Conservation (phyloP, 2,329 filamentous ascomycete genomes). For the Podosphaera fusca region DNA sequence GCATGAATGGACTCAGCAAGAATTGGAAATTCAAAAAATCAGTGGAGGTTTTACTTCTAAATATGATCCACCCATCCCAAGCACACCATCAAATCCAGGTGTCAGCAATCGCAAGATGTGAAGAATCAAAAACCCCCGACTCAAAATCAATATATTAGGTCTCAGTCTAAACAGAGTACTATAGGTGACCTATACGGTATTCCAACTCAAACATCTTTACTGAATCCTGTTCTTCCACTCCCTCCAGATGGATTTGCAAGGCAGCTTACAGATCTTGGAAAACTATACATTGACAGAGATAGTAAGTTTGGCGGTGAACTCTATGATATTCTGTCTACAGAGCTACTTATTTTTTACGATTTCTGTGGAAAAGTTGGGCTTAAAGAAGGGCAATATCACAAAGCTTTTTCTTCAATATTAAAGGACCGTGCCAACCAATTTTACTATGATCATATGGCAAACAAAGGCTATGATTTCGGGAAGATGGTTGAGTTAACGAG, state of each 20-base stretch:
- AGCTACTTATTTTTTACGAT: not conserved
- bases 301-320: not conserved
- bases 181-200: not conserved
- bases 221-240: not conserved
- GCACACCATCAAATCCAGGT: not conserved
- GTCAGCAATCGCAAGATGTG: not conserved
- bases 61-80: not conserved
- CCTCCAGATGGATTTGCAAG: not conserved
- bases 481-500: not conserved
- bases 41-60: not conserved
- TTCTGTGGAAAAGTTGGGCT: not conserved
- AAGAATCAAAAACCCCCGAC: not conserved
- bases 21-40: not conserved
- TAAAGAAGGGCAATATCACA: not conserved
- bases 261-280: not conserved
- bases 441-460: not conserved
- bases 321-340: not conserved
- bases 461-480: not conserved
- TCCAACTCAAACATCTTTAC: not conserved
- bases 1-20: not conserved
- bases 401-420: not conserved
- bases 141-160: not conserved
- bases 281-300: not conserved
- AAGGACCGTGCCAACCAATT: not conserved
- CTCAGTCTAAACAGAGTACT: not conserved